phyloP scores from a whole-genome alignment of 805 yeast genomes.

The Lipomyces chichibuensis region DNA sequence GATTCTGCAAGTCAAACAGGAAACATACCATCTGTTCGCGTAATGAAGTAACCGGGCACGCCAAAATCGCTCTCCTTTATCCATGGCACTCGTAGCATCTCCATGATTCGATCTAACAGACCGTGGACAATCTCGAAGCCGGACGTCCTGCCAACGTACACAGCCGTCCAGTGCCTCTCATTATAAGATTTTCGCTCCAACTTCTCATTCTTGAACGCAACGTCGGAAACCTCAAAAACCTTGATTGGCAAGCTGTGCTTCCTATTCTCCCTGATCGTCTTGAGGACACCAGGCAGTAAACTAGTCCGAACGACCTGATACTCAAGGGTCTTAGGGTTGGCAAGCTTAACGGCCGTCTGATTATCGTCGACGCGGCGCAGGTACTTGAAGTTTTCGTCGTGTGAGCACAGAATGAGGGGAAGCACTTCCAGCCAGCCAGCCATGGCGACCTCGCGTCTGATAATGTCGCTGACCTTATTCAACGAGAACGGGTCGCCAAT shows the following conservation, averaged over 20 bases:
- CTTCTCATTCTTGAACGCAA: constrained; percentile 77
- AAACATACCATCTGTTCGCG: constrained; percentile 20
- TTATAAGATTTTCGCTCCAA: constrained; percentile 89
- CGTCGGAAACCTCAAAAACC: constrained; percentile 95
- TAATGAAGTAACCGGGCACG: constrained; percentile 31
- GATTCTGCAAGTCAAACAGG: not conserved
- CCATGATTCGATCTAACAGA: constrained; percentile 90
- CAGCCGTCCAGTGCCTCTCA: constrained; percentile 93
- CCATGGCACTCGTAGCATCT: constrained; percentile 80
- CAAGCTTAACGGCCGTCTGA: constrained; percentile 82
- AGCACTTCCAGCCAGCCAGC: constrained; percentile 95
- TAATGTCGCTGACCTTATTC: constrained; percentile 86
- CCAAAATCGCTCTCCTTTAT: constrained; percentile 40
- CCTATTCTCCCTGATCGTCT: constrained; percentile 94
- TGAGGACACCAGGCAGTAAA: constrained; percentile 88
- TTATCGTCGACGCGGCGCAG: constrained; percentile 73
- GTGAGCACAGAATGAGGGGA: constrained; percentile 94
- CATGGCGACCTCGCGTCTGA: constrained; percentile 88
- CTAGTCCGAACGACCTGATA: constrained; percentile 98
- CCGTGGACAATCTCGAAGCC: constrained; percentile 97
- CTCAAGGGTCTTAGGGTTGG: constrained; percentile 94
- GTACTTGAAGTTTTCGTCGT: constrained; percentile 93
- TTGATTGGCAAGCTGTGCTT: constrained; percentile 92
- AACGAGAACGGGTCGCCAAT: constrained; percentile 88
- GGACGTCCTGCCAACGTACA: constrained; percentile 90